Evolutionary conservation across 2,329 filamentous ascomycete genomes (phyloP).

Genomic region (Cladosporium sphaerospermum): DNA sequence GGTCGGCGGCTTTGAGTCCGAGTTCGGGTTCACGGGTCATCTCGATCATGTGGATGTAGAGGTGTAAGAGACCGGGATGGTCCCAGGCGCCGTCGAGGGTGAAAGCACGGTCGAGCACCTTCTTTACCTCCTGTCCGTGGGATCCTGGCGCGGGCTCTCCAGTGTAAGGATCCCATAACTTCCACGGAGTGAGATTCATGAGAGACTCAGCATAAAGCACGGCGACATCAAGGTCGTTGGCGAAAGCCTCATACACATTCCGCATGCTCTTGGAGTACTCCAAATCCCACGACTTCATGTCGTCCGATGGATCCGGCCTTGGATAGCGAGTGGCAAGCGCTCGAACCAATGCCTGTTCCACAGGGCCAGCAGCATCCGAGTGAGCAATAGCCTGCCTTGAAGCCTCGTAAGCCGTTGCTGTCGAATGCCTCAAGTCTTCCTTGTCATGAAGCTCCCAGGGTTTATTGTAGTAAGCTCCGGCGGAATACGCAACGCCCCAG

Average conservation of each 20-base stretch:
- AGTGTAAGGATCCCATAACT: slow-evolving; percentile 56
- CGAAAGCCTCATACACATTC: slow-evolving; percentile 46
- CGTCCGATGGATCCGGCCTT: neutral
- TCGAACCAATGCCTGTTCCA: slow-evolving; percentile 58
- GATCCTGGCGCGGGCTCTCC: slow-evolving; percentile 51
- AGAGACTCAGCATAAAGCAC: slow-evolving; percentile 58
- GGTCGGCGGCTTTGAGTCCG: slow-evolving; percentile 56
- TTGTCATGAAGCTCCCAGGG: slow-evolving; percentile 66
- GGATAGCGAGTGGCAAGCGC: slow-evolving; percentile 46
- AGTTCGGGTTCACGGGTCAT: slow-evolving; percentile 63
- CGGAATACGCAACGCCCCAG: slow-evolving; percentile 64
- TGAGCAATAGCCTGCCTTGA: slow-evolving; percentile 37
- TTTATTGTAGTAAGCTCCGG: slow-evolving; percentile 76
- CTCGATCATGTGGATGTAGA: slow-evolving; percentile 74
- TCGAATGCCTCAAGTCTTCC: slow-evolving; percentile 45
- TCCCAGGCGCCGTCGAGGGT: slow-evolving; percentile 40
- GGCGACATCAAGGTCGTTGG: slow-evolving; percentile 57
- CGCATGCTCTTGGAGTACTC: slow-evolving; percentile 59
- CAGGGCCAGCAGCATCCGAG: slow-evolving; percentile 31
- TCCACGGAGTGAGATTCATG: slow-evolving; percentile 62
- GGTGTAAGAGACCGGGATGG: slow-evolving; percentile 66
- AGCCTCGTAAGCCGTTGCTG: slow-evolving; percentile 40
- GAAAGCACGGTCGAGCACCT: slow-evolving; percentile 54
- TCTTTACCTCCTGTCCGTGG: slow-evolving; percentile 53
- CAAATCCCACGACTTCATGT: slow-evolving; percentile 44